These are phyloP conservation scores for Boletus vermiculosoides DNA, from an alignment of 768 basidiomycete genomes.

Conservation along the genomic window DNA sequence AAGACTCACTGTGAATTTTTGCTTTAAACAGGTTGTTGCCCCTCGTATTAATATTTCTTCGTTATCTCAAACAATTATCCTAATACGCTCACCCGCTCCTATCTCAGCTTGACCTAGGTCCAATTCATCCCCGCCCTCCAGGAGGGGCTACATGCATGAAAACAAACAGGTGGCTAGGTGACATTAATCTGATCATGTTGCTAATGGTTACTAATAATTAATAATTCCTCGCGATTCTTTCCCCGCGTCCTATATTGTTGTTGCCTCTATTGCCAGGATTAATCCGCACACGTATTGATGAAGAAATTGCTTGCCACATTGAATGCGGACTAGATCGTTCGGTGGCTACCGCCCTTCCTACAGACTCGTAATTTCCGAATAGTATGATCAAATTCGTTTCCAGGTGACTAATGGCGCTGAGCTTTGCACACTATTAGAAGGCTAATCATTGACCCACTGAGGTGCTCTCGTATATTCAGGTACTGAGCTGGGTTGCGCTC, in stretches of 20 bases:
- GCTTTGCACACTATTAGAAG: not conserved
- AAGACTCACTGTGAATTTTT: not conserved
- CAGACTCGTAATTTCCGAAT: too few species aligned
- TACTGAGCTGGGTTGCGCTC: not conserved
- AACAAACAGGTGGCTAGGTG: not conserved
- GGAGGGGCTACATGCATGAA: not conserved
- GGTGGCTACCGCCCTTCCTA: not conserved
- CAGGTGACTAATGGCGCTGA: not conserved
- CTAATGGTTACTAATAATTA: not conserved
- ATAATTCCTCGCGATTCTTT: not conserved
- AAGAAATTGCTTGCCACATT: too few species aligned
- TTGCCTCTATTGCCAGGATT: not conserved
- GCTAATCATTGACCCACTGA: not conserved
- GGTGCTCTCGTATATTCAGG: too few species aligned
- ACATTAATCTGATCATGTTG: too few species aligned
- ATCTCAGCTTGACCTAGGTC: not conserved
- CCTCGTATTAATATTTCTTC: not conserved
- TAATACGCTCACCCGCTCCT: not conserved
- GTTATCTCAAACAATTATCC: not conserved
- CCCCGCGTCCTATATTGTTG: not conserved
- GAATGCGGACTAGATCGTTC: not conserved
- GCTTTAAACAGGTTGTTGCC: not conserved
- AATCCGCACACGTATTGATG: too few species aligned
- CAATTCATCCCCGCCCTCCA: not conserved
- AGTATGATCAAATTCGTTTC: not conserved